Base-by-base conservation (phyloP, 2,329 filamentous ascomycete species). In the Colletotrichum neosansevieriae region DNA sequence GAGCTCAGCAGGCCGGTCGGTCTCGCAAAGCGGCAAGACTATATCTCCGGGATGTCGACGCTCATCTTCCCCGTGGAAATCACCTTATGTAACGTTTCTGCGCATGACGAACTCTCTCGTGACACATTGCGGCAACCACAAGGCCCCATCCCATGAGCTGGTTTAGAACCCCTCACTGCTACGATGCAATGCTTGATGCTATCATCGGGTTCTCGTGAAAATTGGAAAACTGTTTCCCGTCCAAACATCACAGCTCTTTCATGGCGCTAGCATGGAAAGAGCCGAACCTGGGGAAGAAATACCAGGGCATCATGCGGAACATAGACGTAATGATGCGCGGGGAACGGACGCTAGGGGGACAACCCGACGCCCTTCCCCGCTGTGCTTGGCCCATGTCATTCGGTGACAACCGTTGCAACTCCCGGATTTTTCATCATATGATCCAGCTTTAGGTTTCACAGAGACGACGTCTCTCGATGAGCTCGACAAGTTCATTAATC, bases 321-420 rank as follows among this genome's bases (percentile, higher is more conserved):
- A 44, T 42, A 17, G 60, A 64, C 40, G 65, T 49, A 42, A 51
- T 53, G 32, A 45, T 68, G 65, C 60, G 65, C 60, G 65, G 65
- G 60, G 60, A 59, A 64, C 61, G 38, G 53, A 32, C 65, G 47
- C 38, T 68, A 58, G 17, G 32, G 19, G 38, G 29, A 62, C 21
- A 36, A 17, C 47, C 40, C 38, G 12, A 32, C 2, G 45, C 19
- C 10, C 45, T 64, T 47, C 60, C 65, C 60, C 60, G 60, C 60
- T 54, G 24, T 6, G 54, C 60, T 68, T 68, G 65, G 65, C 65
- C 53, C 17, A 58, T 64, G 65, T 68, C 53, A 68, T 58, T 65
- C 45, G 64, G n/a, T 51, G 5, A 36, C n/a, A 29, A 24, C 12
- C 32, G 19, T 13, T 21, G 21, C 15, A 9, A 19, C 42, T 50